These are phyloP conservation scores for Candida cerambycidarum DNA, from an alignment of 805 yeast genomes.

Conservation along the genomic window DNA sequence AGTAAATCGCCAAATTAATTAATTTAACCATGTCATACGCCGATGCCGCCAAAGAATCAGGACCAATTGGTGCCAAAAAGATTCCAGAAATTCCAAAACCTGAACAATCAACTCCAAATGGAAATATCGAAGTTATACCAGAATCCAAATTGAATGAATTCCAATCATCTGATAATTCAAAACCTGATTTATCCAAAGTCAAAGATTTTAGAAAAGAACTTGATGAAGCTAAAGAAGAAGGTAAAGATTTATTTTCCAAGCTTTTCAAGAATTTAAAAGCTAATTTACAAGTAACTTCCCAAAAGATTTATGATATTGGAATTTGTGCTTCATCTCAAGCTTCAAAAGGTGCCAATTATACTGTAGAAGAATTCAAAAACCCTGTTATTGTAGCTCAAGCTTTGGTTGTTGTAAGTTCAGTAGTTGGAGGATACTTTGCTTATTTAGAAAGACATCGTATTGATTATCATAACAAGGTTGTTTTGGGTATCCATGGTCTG, in stretches of 20 bases:
- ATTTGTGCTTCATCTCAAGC: conserved; percentile 2
- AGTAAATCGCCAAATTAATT: not conserved
- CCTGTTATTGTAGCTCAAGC: conserved; percentile 61
- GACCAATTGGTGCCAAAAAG: conserved; percentile 33
- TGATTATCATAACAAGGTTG: conserved; percentile 42
- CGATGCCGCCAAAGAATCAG: conserved; percentile 42
- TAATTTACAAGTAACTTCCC: not conserved
- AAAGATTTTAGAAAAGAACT: conserved; percentile 17
- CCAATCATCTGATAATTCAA: conserved; percentile 19
- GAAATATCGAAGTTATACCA: conserved; percentile 15
- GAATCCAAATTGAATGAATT: conserved; percentile 16
- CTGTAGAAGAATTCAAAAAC: conserved; percentile 49
- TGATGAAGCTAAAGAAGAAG: conserved; percentile 23
- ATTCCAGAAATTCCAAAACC: conserved; percentile 30
- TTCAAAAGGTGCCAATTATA: not conserved
- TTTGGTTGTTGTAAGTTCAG: conserved; percentile 47
- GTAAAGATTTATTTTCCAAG: conserved; percentile 22
- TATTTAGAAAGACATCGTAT: conserved; percentile 53
- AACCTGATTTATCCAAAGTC: conserved; percentile 17
- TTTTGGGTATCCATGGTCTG: conserved; percentile 49
- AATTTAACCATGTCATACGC: conserved; percentile 27
- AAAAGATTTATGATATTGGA: conserved; percentile 10
- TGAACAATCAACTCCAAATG: conserved; percentile 16
- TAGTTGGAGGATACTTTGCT: conserved; percentile 49
- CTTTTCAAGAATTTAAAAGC: conserved; percentile 12